These are phyloP conservation scores for Lactarius quietus DNA, from an alignment of 768 basidiomycete genomes.

Conservation along the genomic window DNA sequence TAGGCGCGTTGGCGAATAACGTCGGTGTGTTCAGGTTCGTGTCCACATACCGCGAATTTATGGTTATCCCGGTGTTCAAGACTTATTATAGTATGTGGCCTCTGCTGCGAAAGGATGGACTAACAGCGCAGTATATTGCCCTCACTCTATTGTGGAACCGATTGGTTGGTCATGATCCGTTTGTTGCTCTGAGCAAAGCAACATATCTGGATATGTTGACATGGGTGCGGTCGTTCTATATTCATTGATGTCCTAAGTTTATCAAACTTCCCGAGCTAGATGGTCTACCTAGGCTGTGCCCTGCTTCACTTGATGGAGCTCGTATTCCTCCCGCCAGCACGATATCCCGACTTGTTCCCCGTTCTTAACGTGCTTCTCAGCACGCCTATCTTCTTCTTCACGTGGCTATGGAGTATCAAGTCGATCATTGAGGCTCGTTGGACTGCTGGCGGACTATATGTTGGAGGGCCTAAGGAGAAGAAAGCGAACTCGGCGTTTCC, in stretches of 20 bases:
- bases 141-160: slow-evolving; percentile 77
- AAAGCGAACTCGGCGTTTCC: neutral
- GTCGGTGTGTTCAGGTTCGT: slow-evolving; percentile 83
- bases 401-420: slow-evolving; percentile 90
- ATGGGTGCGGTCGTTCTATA: slow-evolving; percentile 38
- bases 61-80: neutral
- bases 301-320: slow-evolving; percentile 63
- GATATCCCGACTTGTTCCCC: slow-evolving; percentile 81
- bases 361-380: slow-evolving; percentile 83
- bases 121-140: slow-evolving; percentile 69
- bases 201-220: slow-evolving; percentile 55
- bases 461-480: slow-evolving; percentile 13
- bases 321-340: slow-evolving; percentile 57
- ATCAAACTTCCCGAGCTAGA: slow-evolving; percentile 33
- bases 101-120: slow-evolving; percentile 72
- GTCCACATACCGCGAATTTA: neutral
- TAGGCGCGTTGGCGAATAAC: slow-evolving; percentile 75
- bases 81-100: slow-evolving; percentile 85
- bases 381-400: slow-evolving; percentile 72
- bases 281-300: slow-evolving; percentile 52
- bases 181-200: slow-evolving; percentile 38
- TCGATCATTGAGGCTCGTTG: slow-evolving; percentile 76
- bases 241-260: neutral
- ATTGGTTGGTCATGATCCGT: slow-evolving; percentile 72
- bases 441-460: slow-evolving; percentile 60